A percentile compares a stretch with the other conserved stretches of the same genome.
These are phyloP conservation scores for Areca catechu DNA, from an alignment of 176 grass and related monocot genomes.

Conservation along the genomic window DNA sequence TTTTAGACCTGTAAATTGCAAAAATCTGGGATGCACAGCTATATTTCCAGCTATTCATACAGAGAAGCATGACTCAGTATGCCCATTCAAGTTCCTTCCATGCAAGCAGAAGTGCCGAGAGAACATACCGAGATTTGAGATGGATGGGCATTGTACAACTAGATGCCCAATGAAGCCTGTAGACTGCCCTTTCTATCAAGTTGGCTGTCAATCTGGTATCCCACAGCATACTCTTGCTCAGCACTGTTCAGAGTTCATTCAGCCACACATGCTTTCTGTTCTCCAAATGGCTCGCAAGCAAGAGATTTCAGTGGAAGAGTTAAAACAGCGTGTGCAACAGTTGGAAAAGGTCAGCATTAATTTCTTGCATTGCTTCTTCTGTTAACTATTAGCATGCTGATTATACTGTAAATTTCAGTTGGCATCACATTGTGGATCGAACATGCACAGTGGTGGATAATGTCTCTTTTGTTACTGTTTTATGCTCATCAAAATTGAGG, in stretches of 20 bases:
- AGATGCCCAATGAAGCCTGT: slow-evolving; percentile 65
- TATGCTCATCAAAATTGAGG: too few species aligned
- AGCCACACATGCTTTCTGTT: slow-evolving; percentile 54
- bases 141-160: slow-evolving; percentile 65
- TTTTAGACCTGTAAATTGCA: slow-evolving; percentile 46
- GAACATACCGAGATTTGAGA: slow-evolving; percentile 47
- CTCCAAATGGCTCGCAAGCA: slow-evolving; percentile 41
- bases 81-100: slow-evolving; percentile 56
- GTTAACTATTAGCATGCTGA: neutral
- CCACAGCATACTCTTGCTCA: slow-evolving; percentile 54
- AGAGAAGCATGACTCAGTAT: slow-evolving; percentile 52
- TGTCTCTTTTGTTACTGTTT: too few species aligned
- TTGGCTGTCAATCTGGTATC: slow-evolving; percentile 70
- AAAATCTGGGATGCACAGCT: slow-evolving; percentile 34
- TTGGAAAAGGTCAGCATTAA: slow-evolving; percentile 64
- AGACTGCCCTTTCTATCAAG: slow-evolving; percentile 67
- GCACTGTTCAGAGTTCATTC: slow-evolving; percentile 53
- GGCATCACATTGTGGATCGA: too few species aligned
- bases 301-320: slow-evolving; percentile 33
- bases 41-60: slow-evolving; percentile 45
- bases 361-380: neutral
- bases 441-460: too few species aligned
- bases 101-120: slow-evolving; percentile 59
- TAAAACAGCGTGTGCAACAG: slow-evolving; percentile 53
- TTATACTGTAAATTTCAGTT: too few species aligned